Evolutionary conservation across 2,329 filamentous ascomycete species (phyloP).

Genomic region (Plenodomus tracheiphilus): DNA sequence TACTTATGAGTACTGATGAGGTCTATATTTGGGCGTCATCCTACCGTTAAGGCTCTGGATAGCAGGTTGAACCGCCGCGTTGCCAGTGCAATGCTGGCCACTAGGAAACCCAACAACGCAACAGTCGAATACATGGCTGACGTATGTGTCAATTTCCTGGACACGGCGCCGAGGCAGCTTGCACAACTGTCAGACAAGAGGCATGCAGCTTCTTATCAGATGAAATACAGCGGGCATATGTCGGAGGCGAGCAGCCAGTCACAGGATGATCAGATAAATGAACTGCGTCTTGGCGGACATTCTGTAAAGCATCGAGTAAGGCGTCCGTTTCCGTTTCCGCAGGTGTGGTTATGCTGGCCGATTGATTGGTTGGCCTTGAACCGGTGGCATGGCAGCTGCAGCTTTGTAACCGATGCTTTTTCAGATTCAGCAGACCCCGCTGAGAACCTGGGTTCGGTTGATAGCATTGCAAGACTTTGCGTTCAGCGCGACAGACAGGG

Average conservation of each 20-base stretch:
- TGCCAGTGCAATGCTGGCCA: neutral
- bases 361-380: neutral
- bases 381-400: too few relatives aligned
- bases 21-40: neutral
- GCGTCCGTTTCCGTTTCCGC: neutral
- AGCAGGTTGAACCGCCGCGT: constrained; percentile 1
- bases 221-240: neutral
- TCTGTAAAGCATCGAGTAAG: neutral
- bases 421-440: too few relatives aligned
- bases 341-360: neutral
- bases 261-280: constrained; percentile 12
- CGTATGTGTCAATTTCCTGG: neutral
- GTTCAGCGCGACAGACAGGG: too few relatives aligned
- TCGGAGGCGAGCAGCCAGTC: constrained; percentile 1
- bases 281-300: neutral
- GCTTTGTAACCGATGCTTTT: too few relatives aligned
- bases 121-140: neutral
- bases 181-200: neutral
- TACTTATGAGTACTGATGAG: neutral
- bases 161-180: neutral
- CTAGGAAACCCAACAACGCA: neutral
- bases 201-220: constrained; percentile 1
- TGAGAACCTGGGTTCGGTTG: too few relatives aligned
- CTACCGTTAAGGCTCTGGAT: constrained; percentile 3
- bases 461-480: too few relatives aligned